Base-by-base conservation (phyloP, 2,329 filamentous ascomycete species). In the Colletotrichum sp. region DNA sequence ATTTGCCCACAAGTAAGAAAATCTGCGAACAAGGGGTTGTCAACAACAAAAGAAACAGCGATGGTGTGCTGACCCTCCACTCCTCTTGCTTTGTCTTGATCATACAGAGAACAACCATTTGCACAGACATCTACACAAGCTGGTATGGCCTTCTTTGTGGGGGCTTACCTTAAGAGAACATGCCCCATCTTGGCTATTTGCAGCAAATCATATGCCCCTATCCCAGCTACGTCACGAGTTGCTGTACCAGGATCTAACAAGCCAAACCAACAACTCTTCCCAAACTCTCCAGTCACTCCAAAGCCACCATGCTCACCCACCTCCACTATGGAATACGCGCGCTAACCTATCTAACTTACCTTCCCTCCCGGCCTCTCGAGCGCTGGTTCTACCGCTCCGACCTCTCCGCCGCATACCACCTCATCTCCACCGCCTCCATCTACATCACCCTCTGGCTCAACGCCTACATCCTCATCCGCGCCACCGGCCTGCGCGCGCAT, bases 301-400 rank as follows among this genome's bases (percentile, higher is more conserved):
- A 1, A 21, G n/a, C 2, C 44, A 21, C 44, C n/a, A 49, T 49
- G 44, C 44, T 49, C n/a, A 49, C 6, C n/a, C 44, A 49, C n/a
- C 10, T 49, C 10, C n/a, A 49, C n/a, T 49, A 49, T 49, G 44
- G 44, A 49, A 13, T 49, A 2, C 44, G 10, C n/a, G 44, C 44
- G n/a, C 44, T 49, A 13, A 49, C 21, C 32, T 13, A 13, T 10
- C 16, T 65, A n/a, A n/a, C 68, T 13, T 6, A 15, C 64, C 39
- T 65, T 15, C 26, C 62, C 39, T 15, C 30, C 28, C 57, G 32
- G 1, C 52, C 49, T 9, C 71, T 76, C 34, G 52, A 76, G 24
- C 13, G 10, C 36, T 13, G 60, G 36, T 66, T 75, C 60, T 76
- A 76, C 39, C 75, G 39, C 34, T 66, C 75, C 12, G 52, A 39